Conservation (phyloP, 176 grass and related monocot genomes). For the Phyllostachys edulis region DNA sequence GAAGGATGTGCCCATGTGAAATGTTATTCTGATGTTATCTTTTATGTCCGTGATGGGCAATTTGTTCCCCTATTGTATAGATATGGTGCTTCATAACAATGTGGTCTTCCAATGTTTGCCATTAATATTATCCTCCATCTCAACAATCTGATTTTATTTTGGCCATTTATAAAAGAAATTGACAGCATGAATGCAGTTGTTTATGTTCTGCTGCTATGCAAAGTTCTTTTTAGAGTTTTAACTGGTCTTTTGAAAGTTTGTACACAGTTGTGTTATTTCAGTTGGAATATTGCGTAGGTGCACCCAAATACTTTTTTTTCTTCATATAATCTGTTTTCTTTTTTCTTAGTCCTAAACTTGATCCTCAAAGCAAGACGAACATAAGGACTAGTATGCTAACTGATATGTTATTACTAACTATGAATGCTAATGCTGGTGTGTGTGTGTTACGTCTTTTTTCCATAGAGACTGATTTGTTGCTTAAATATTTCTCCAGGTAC, state of each 20-base stretch:
- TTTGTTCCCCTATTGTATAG: background rate
- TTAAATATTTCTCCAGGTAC: conserved; percentile 55
- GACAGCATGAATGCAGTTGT: background rate
- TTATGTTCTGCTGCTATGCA: conserved; percentile 8
- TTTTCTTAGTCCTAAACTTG: background rate
- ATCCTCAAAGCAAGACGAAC: background rate
- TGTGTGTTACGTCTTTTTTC: conserved; percentile 4
- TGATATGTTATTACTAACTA: background rate
- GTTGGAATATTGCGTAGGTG: background rate
- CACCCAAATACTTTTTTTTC: background rate
- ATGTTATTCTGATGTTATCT: background rate
- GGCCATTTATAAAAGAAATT: background rate
- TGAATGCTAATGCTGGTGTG: background rate
- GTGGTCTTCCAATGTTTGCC: background rate
- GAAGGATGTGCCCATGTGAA: conserved; percentile 6
- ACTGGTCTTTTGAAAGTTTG: background rate
- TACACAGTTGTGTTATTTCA: background rate
- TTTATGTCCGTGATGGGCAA: conserved; percentile 13
- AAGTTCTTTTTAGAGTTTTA: conserved; percentile 24
- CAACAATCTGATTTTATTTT: conserved; percentile 20
- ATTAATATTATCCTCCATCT: background rate
- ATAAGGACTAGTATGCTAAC: background rate
- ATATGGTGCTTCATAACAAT: conserved; percentile 18
- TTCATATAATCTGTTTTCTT: background rate
- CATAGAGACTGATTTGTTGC: conserved; percentile 6